Base-by-base conservation (phyloP, 805 yeast genomes). In the Schizosaccharomyces octosporus region DNA sequence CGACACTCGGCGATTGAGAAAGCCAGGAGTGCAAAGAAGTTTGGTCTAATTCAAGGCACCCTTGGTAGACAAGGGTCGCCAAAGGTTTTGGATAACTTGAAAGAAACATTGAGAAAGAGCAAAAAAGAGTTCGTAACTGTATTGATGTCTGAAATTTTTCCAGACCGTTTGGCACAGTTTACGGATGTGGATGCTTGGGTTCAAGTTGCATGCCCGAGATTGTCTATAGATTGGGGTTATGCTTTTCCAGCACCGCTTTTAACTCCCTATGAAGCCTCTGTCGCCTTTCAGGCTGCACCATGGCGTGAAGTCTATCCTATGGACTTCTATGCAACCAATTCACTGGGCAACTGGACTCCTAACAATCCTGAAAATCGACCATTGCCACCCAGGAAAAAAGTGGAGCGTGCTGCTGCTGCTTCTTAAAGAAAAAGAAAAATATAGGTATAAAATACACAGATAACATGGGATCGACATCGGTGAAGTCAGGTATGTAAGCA, bases 221-320 rank as follows among this genome's bases (percentile, higher is more conserved):
- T 93, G 58, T 87, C 95, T 1, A 90, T 93, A 54, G 98, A 93
- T 71, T 93, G 98, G 98, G 98, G 98, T 0, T 93, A 93, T 70
- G 98, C 98, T 0, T 93, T 93, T 69, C 81, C 82, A 63, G 85
- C 85, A 68, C 98, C 98, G 0, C 73, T 93, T 55, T 72, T 93
- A 63, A 90, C 98, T 0, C 98, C 98, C 0, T 93, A 93, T 69
- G 98, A 93, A 69, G 87, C 96, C 0, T 87, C 86, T 87, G 95
- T 89, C 4, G 78, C 88, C 78, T 71, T 93, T 66, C 84, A 80
- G 6, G 77, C 82, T 58, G 97, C 88, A 67, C 73, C 73, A 45
- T 76, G 74, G 71, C 85, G 93, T 80, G 63, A 75, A 1, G 82
- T 77, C 62, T 93, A 93, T 69, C 97, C 97, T 9, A 93, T 93